Evolutionary conservation across 73 alveolate genomes (phyloP).

Genomic region (Paramecium octaurelia): DNA sequence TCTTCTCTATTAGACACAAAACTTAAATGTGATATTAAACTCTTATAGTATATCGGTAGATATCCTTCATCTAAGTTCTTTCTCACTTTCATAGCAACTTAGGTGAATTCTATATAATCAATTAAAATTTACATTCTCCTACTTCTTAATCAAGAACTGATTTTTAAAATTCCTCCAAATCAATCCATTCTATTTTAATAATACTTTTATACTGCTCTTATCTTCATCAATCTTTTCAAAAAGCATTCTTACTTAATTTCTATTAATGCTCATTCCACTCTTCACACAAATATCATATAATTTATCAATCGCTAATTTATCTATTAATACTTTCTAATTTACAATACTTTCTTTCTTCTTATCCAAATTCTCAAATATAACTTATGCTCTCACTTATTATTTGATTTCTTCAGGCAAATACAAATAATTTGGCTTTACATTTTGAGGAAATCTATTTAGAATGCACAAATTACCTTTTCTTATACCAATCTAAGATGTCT

Average conservation of each 20-base stretch:
- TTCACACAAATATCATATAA: not conserved
- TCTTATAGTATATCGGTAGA: not conserved
- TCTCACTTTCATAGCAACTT: not conserved
- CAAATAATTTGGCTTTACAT: not conserved
- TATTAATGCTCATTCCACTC: slow-evolving; percentile 8
- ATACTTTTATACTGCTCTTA: not conserved
- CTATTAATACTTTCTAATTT: not conserved
- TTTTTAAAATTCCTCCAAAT: not conserved
- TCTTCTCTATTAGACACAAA: slow-evolving; percentile 7
- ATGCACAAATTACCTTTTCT: not conserved
- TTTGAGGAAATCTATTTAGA: not conserved
- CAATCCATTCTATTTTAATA: not conserved
- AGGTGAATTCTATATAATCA: not conserved
- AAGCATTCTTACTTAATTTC: slow-evolving; percentile 8
- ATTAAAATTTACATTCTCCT: not conserved
- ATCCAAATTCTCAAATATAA: slow-evolving; percentile 14
- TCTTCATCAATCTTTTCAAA: not conserved
- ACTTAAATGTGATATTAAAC: not conserved
- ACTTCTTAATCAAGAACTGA: slow-evolving; percentile 33
- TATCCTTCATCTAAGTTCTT: not conserved
- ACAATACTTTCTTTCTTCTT: not conserved
- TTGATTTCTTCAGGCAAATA: not conserved
- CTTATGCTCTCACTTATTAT: not conserved
- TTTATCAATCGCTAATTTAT: slow-evolving; percentile 4
- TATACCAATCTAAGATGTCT: not conserved